Evolutionary conservation across 352 stramenopile genomes (phyloP), one percentile per base, ranked within the genome.

Genomic region (Phytophthora sp.): DNA sequence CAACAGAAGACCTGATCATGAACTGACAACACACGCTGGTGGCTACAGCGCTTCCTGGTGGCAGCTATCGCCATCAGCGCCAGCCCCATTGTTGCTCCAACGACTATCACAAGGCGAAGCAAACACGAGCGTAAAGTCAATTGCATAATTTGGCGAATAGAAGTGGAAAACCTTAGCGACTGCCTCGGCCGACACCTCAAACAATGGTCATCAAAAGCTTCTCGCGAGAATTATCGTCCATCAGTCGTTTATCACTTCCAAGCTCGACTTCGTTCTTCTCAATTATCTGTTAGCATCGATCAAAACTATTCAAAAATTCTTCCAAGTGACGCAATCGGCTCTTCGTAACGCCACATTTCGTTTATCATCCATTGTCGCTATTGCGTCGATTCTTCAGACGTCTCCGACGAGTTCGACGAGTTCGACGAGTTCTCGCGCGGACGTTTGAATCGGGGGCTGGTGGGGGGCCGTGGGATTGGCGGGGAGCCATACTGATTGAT

Each of bases 401-500:
- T 76, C 61, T 72, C 62, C 0, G 73, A 80, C 5, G 69, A 77
- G 27, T 26, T 65, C 16, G 47, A 56, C 26, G 73, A 81, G 42
- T 72, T 65, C 16, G 47, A 56, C 26, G 73, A 81, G 42, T 72
- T 69, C 39, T 79, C 74, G 36, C 74, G 74, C 29, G n/a, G 55
- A 29, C 74, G 70, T 41, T 81, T 81, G 21, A 35, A 39, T 2
- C 56, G 52, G 4, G 74, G 74, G 21, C 74, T 81, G 0, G 35
- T 58, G 15, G 56, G 70, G 15, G 50, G 57, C n/a, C 38, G 38
- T 16, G 31, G 36, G 15, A 59, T 35, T 4, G 71, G 74, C 33
- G 66, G 61, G 0, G 41, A 67, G 3, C 76, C 73, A 31, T 78
- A 75, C 29, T 74, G 21, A 26, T 67, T 68, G n/a, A 72, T 68